phyloP scores from a whole-genome alignment of 176 grass and related monocot species.

The Pontederia crassipes region DNA sequence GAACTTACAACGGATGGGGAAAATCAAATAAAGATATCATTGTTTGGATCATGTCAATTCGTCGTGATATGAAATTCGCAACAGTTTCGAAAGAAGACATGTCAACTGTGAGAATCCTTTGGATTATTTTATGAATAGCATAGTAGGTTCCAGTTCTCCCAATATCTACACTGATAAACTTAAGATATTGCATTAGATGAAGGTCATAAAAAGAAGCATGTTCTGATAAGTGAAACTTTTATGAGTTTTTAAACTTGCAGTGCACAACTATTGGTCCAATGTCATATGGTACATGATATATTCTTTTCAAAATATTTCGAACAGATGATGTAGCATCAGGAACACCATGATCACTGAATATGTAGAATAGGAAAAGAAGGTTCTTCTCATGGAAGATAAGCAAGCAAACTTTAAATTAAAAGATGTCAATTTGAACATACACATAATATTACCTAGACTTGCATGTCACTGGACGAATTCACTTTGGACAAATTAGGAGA shows the following conservation, averaged over 20 bases:
- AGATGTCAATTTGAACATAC: not conserved
- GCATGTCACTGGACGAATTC: too few species aligned
- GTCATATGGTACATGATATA: slow-evolving; percentile 29
- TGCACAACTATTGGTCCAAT: slow-evolving; percentile 67
- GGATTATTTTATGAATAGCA: slow-evolving; percentile 69
- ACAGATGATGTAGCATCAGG: slow-evolving; percentile 36
- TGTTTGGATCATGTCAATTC: slow-evolving; percentile 73
- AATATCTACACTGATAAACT: slow-evolving; percentile 65
- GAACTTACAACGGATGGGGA: not conserved
- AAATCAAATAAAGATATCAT: slow-evolving; percentile 27
- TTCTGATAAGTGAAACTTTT: not conserved
- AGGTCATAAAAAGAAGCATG: not conserved
- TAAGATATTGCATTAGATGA: slow-evolving; percentile 18
- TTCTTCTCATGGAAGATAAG: slow-evolving; percentile 10
- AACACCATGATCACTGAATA: slow-evolving; percentile 78
- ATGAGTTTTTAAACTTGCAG: slow-evolving; percentile 57
- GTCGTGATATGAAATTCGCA: slow-evolving; percentile 45
- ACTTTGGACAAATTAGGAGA: too few species aligned
- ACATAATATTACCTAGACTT: too few species aligned
- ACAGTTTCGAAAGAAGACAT: slow-evolving; percentile 47
- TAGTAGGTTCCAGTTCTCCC: slow-evolving; percentile 86
- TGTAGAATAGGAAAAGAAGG: slow-evolving; percentile 51
- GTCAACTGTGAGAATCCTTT: slow-evolving; percentile 60
- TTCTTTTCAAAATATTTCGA: slow-evolving; percentile 49
- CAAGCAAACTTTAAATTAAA: not conserved